Evolutionary conservation across 1,139 yeast genomes (phyloP).

Genomic region (Meyerozyma smithsonii): DNA sequence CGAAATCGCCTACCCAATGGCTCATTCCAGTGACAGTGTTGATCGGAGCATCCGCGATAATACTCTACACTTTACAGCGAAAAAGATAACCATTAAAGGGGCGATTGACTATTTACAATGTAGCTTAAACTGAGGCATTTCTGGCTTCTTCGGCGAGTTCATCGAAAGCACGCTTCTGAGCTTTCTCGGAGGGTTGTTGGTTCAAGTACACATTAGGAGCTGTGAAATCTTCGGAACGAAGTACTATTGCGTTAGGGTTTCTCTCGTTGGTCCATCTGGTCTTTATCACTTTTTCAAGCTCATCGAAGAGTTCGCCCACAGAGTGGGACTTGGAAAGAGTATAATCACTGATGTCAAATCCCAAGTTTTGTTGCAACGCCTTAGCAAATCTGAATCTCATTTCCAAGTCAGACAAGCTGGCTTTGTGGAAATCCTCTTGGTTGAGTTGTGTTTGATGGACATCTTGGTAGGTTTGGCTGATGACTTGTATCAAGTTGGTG

Average conservation of each 20-base stretch:
- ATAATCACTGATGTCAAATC: constrained; percentile 64
- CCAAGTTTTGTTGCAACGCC: constrained; percentile 52
- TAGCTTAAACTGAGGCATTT: background rate
- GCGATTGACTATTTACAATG: background rate
- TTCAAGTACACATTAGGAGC: constrained; percentile 51
- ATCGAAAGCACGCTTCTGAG: constrained; percentile 27
- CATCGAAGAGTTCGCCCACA: constrained; percentile 41
- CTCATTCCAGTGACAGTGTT: background rate
- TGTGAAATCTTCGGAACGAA: constrained; percentile 36
- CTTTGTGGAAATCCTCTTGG: constrained; percentile 11
- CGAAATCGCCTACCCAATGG: background rate
- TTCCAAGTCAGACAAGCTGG: constrained; percentile 42
- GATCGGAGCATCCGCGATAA: background rate
- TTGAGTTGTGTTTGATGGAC: constrained; percentile 7
- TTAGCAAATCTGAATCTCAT: constrained; percentile 58
- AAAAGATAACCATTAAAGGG: background rate
- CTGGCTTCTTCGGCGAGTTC: constrained; percentile 31
- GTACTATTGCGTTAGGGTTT: constrained; percentile 64
- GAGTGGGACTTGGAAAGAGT: constrained; percentile 47
- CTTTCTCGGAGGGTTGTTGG: constrained; percentile 26
- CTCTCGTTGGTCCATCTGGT: constrained; percentile 56
- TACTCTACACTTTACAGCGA: background rate
- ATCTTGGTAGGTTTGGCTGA: constrained; percentile 23
- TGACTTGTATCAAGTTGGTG: constrained; percentile 20
- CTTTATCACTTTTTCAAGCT: constrained; percentile 40